Percentiles rank a stretch among this genome's conserved stretches.
Conservation (phyloP, 768 basidiomycete species). For the Trichaptum fuscoviolaceum region DNA sequence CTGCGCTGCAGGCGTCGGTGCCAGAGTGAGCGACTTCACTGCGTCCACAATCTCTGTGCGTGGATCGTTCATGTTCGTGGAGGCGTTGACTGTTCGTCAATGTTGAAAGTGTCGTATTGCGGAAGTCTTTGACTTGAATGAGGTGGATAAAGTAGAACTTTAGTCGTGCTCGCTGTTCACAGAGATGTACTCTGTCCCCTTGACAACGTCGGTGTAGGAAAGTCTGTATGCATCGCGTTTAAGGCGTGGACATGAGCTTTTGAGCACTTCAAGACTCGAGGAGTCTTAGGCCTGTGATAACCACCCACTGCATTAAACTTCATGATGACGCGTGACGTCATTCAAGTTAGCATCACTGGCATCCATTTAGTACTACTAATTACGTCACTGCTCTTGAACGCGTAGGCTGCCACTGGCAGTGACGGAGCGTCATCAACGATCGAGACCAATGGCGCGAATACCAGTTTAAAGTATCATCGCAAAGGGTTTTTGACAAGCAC, state of each 20-base stretch:
- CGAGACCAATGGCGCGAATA: too few relatives aligned
- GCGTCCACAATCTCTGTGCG: background rate
- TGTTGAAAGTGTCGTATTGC: too few relatives aligned
- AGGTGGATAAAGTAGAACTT: background rate
- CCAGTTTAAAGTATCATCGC: too few relatives aligned
- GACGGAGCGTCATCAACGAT: too few relatives aligned
- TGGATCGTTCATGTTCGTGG: background rate
- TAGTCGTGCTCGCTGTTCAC: background rate
- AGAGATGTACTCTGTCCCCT: too few relatives aligned
- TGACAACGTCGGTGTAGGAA: background rate
- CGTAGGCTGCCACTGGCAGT: too few relatives aligned
- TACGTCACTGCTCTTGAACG: too few relatives aligned
- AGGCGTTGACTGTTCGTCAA: too few relatives aligned
- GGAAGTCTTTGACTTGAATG: too few relatives aligned
- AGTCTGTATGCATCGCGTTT: background rate
- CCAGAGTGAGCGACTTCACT: background rate
- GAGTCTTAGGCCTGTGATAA: background rate
- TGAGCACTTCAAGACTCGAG: background rate
- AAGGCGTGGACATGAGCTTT: background rate
- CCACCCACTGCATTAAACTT: too few relatives aligned
- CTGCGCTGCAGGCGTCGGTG: background rate
- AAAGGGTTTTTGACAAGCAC: too few relatives aligned
- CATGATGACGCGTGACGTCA: background rate
- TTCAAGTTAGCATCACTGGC: conserved; percentile 4
- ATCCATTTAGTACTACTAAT: background rate